Conservation (phyloP, 495 filamentous ascomycete species). For the Aspergillus coremiiformis region DNA sequence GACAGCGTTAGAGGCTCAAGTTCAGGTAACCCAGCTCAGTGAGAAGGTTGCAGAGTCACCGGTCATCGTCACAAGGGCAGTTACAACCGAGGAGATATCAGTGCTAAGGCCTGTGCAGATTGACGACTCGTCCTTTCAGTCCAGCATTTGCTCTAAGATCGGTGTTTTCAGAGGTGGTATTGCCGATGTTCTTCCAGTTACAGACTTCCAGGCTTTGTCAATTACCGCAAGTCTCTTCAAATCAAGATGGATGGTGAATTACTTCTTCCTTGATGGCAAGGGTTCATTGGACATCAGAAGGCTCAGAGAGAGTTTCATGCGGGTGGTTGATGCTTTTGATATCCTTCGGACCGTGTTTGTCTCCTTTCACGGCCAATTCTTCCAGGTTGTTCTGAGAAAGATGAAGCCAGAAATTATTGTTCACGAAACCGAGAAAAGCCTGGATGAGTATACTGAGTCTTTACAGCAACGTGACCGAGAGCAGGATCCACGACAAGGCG, state of each 20-base stretch:
- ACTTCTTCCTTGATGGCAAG: conserved; percentile 49
- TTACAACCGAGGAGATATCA: conserved; percentile 39
- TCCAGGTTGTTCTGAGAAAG: conserved; percentile 54
- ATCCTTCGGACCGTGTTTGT: conserved; percentile 67
- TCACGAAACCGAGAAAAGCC: conserved; percentile 45
- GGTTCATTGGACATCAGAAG: conserved; percentile 40
- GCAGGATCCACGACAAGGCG: conserved; percentile 49
- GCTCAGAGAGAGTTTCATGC: conserved; percentile 39
- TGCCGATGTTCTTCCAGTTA: conserved; percentile 51
- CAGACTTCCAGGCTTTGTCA: conserved; percentile 58
- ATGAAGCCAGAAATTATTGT: conserved; percentile 46
- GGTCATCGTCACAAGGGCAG: conserved; percentile 1
- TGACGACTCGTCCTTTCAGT: conserved; percentile 36
- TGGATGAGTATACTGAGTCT: conserved; percentile 44
- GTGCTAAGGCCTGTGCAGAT: conserved; percentile 33
- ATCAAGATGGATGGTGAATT: conserved; percentile 48
- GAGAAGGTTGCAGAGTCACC: conserved; percentile 11
- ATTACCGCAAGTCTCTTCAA: conserved; percentile 51
- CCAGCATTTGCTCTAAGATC: conserved; percentile 46
- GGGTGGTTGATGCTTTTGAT: conserved; percentile 49
- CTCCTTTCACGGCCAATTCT: conserved; percentile 45
- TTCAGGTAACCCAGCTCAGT: neutral
- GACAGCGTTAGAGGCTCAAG: neutral
- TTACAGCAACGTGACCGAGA: conserved; percentile 44
- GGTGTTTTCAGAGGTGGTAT: conserved; percentile 50